These are phyloP conservation scores for Cephalotrichum gorgonifer DNA, from an alignment of 2,329 filamentous ascomycete species.

Conservation along the genomic window DNA sequence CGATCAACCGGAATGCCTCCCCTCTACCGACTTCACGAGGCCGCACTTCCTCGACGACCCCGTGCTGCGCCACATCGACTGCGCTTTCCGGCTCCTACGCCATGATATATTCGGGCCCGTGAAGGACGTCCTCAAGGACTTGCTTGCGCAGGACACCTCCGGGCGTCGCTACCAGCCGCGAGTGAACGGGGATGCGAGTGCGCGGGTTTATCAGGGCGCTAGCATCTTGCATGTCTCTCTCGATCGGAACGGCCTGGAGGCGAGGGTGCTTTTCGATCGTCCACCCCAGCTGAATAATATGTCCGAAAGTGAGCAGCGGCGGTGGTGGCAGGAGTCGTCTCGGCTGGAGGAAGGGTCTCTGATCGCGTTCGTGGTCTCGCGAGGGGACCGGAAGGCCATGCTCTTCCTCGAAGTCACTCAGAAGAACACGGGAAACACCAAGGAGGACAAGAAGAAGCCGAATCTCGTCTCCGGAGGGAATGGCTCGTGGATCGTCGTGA, in stretches of 20 bases:
- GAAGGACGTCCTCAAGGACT: conserved; percentile 19
- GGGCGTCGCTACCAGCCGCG: conserved; percentile 23
- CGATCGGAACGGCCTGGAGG: not conserved
- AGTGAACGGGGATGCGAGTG: not conserved
- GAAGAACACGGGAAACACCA: not conserved
- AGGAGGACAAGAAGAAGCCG: conserved; percentile 9
- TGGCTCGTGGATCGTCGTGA: not conserved
- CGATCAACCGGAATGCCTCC: conserved; percentile 33
- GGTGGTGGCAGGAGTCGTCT: not conserved
- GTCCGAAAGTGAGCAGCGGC: not conserved
- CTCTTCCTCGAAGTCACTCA: not conserved
- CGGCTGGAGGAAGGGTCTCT: not conserved
- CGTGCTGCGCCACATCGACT: conserved; percentile 46
- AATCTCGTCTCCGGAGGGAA: conserved; percentile 8
- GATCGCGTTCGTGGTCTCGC: not conserved
- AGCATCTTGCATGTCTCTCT: not conserved
- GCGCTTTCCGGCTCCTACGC: conserved; percentile 59
- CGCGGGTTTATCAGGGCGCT: not conserved
- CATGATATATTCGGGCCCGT: conserved; percentile 61
- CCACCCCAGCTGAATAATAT: not conserved
- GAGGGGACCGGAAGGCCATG: not conserved
- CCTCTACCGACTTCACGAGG: conserved; percentile 39
- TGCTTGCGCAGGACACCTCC: conserved; percentile 18
- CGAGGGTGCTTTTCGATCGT: not conserved
- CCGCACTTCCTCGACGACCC: conserved; percentile 22